phyloP scores from a whole-genome alignment of 345 rosid species.

The Pistacia vera region DNA sequence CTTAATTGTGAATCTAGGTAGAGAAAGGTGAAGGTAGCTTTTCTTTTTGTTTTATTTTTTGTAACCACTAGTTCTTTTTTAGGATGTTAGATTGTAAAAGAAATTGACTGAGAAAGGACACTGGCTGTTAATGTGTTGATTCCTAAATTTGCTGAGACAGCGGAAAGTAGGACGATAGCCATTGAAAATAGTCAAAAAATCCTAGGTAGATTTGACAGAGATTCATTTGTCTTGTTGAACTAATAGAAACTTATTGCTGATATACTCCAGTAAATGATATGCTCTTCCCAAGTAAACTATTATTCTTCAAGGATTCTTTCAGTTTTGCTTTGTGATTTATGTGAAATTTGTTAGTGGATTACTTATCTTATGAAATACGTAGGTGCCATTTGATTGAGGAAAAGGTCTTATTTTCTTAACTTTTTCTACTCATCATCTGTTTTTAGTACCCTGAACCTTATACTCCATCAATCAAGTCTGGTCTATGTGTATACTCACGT shows the following conservation, averaged over 20 bases:
- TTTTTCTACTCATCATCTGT: slow-evolving; percentile 5
- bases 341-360: background rate
- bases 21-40: background rate
- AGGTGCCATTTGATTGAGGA: background rate
- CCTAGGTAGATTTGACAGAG: background rate
- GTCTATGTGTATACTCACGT: background rate
- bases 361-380: background rate
- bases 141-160: background rate
- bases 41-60: background rate
- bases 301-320: background rate
- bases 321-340: background rate
- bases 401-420: background rate
- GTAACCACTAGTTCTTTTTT: background rate
- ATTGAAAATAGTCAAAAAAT: background rate
- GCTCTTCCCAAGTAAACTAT: background rate
- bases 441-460: background rate
- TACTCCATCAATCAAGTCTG: background rate
- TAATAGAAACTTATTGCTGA: background rate
- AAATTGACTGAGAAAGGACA: background rate
- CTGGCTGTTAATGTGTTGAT: background rate
- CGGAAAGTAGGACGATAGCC: background rate
- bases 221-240: too few relatives aligned
- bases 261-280: background rate
- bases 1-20: background rate
- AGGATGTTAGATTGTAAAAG: background rate